These are phyloP conservation scores for Aspergillus biplanus DNA, from an alignment of 495 filamentous ascomycete species.

Conservation along the genomic window DNA sequence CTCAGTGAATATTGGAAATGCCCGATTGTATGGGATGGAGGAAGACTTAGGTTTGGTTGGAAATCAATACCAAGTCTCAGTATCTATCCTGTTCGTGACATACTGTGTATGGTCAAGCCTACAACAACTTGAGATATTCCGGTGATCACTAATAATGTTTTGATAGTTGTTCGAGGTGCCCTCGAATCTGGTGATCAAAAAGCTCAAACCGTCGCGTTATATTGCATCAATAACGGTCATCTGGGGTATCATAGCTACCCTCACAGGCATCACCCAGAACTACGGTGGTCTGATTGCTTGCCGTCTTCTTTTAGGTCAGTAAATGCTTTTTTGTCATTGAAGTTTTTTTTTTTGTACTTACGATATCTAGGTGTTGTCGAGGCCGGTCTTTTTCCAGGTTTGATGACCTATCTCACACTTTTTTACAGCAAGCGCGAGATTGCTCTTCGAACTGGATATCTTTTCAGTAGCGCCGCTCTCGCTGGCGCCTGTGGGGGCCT, in stretches of 20 bases:
- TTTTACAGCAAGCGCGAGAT: slow-evolving; percentile 78
- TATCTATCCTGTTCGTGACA: slow-evolving; percentile 76
- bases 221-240: slow-evolving; percentile 63
- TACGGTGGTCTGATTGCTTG: slow-evolving; percentile 61
- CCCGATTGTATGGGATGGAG: slow-evolving; percentile 69
- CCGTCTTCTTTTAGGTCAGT: slow-evolving; percentile 53
- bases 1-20: slow-evolving; percentile 79
- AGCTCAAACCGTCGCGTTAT: slow-evolving; percentile 73
- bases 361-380: slow-evolving; percentile 46
- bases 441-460: slow-evolving; percentile 72
- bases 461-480: slow-evolving; percentile 76
- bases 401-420: slow-evolving; percentile 71
- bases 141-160: slow-evolving; percentile 4
- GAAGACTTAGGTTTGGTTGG: slow-evolving; percentile 63
- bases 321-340: not conserved
- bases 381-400: slow-evolving; percentile 57
- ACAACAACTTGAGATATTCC: slow-evolving; percentile 1
- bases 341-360: slow-evolving; percentile 1
- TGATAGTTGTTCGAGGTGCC: slow-evolving; percentile 48
- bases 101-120: slow-evolving; percentile 50
- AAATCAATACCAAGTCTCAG: slow-evolving; percentile 69
- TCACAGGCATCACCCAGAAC: slow-evolving; percentile 65
- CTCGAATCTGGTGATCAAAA: slow-evolving; percentile 78
- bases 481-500: slow-evolving; percentile 78
- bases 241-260: slow-evolving; percentile 75